phyloP scores from a whole-genome alignment of 768 basidiomycete genomes.

The Calocybe indica region DNA sequence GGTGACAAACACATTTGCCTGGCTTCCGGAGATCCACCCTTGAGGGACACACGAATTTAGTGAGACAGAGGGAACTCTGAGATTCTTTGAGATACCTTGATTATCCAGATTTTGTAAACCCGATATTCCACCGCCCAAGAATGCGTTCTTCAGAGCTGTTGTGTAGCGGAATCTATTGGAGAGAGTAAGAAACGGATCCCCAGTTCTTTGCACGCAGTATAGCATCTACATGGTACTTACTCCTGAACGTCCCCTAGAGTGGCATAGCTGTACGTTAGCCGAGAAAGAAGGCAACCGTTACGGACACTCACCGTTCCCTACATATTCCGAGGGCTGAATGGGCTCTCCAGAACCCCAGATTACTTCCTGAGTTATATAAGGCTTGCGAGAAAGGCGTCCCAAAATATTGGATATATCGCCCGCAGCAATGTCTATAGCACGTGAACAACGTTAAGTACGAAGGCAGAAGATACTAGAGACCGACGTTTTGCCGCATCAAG shows the following conservation, averaged over 20 bases:
- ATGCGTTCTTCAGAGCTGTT: conserved; percentile 42
- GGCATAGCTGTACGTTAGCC: background rate
- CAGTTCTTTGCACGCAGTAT: background rate
- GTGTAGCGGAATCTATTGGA: conserved; percentile 53
- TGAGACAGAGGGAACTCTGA: background rate
- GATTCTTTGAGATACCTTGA: conserved; percentile 26
- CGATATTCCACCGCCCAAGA: conserved; percentile 45
- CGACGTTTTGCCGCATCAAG: conserved; percentile 63
- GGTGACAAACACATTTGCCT: conserved; percentile 60
- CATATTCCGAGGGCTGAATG: conserved; percentile 52
- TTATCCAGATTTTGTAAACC: conserved; percentile 45
- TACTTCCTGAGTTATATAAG: conserved; percentile 64
- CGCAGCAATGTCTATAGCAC: conserved; percentile 44
- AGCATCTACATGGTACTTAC: conserved; percentile 19
- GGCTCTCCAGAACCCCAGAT: conserved; percentile 48
- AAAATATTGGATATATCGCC: conserved; percentile 51
- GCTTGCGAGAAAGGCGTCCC: conserved; percentile 28
- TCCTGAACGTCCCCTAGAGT: conserved; percentile 56
- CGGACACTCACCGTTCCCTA: conserved; percentile 33
- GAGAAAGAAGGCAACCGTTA: background rate
- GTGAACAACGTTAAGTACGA: background rate
- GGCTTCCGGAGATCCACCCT: conserved; percentile 53
- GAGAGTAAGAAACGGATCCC: background rate
- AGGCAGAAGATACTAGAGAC: conserved; percentile 5
- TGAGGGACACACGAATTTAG: background rate